Evolutionary conservation across 1,139 yeast species (phyloP).

Genomic region (Meyerozyma carpophila): DNA sequence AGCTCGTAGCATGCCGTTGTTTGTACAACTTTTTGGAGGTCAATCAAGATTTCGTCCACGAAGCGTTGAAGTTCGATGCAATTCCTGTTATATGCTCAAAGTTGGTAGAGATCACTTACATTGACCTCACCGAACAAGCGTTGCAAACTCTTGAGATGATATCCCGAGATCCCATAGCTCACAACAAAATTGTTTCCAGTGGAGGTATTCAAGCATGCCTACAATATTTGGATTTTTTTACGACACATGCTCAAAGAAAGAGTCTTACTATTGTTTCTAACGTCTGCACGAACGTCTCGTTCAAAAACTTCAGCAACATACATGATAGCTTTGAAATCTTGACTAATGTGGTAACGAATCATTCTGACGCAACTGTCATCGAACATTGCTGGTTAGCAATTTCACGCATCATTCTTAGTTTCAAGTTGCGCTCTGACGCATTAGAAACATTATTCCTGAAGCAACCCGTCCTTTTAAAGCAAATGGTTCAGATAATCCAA

Average conservation of each 20-base stretch:
- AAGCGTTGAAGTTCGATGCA: constrained; percentile 62
- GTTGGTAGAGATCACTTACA: constrained; percentile 69
- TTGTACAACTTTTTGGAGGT: constrained; percentile 79
- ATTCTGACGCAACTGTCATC: constrained; percentile 56
- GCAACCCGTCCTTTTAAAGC: constrained; percentile 20
- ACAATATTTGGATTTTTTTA: constrained; percentile 79
- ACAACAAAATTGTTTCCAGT: constrained; percentile 43
- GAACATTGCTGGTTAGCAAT: constrained; percentile 69
- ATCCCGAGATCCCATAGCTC: constrained; percentile 50
- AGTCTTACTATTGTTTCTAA: constrained; percentile 76
- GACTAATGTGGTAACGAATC: constrained; percentile 55
- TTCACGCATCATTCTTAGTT: constrained; percentile 55
- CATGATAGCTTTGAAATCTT: constrained; percentile 58
- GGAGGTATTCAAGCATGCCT: constrained; percentile 68
- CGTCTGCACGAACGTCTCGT: constrained; percentile 51
- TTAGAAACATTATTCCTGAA: constrained; percentile 42
- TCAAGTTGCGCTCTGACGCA: constrained; percentile 37
- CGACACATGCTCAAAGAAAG: constrained; percentile 84
- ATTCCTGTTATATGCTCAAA: constrained; percentile 64
- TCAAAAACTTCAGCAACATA: constrained; percentile 40
- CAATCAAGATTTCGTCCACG: constrained; percentile 58
- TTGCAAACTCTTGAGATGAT: constrained; percentile 70
- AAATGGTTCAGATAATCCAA: constrained; percentile 22
- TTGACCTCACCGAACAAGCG: constrained; percentile 91
- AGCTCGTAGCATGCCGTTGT: constrained; percentile 80